Evolutionary conservation across 352 stramenopile genomes (phyloP).

Genomic region (Phytophthora parvispora): DNA sequence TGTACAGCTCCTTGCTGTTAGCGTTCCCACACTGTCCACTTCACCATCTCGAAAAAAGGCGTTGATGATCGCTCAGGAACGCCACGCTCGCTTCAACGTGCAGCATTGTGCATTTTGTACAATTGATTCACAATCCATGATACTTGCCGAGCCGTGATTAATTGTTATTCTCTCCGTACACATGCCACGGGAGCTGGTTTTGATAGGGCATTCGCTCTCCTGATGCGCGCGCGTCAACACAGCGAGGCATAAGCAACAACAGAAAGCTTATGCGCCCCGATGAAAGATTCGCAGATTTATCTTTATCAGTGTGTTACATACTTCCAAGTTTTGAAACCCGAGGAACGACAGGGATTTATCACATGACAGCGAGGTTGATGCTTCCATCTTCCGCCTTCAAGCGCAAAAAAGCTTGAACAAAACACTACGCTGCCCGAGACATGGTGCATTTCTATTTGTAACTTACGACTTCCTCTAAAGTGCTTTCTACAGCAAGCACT

Average conservation of each 20-base stretch:
- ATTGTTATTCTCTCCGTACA: too few relatives aligned
- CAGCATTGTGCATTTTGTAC: not conserved
- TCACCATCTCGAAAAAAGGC: not conserved
- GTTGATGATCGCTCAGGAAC: not conserved
- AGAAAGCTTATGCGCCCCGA: not conserved
- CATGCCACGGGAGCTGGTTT: not conserved
- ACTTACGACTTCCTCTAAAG: too few relatives aligned
- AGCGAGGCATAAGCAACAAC: not conserved
- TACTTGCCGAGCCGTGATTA: too few relatives aligned
- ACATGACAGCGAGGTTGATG: not conserved
- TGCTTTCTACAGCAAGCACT: not conserved
- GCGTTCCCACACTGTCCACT: not conserved
- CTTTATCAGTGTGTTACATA: too few relatives aligned
- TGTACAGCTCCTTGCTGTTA: not conserved
- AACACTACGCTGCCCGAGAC: too few relatives aligned
- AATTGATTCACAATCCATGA: too few relatives aligned
- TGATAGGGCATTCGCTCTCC: not conserved
- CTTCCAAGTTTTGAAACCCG: too few relatives aligned
- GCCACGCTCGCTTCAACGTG: not conserved
- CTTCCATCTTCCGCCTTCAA: too few relatives aligned
- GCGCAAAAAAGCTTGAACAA: too few relatives aligned
- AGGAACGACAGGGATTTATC: too few relatives aligned
- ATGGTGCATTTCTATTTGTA: too few relatives aligned
- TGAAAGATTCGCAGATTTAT: too few relatives aligned
- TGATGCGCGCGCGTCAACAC: not conserved